Conservation (phyloP, 352 stramenopile genomes). For the Phytophthora rubi region DNA sequence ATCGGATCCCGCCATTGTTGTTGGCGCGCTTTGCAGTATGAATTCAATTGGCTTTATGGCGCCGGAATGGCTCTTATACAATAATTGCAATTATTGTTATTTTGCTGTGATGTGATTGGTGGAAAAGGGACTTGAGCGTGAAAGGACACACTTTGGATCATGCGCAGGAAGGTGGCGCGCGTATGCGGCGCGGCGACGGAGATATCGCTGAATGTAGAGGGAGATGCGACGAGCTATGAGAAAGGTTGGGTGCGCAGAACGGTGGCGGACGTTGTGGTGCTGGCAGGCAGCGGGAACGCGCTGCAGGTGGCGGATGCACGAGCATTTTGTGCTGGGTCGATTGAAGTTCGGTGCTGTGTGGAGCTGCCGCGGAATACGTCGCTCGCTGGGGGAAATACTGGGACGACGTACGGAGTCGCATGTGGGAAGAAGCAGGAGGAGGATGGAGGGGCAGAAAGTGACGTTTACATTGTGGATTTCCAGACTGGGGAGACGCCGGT, state of each 20-base stretch:
- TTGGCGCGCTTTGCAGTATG: background rate
- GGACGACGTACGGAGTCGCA: slow-evolving; percentile 2
- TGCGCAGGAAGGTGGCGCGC: slow-evolving; percentile 8
- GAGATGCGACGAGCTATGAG: background rate
- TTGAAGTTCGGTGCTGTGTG: slow-evolving; percentile 8
- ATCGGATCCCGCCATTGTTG: slow-evolving; percentile 52
- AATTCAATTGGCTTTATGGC: slow-evolving; percentile 1
- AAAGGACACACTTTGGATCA: slow-evolving; percentile 22
- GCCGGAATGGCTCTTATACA: background rate
- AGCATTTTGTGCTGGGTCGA: slow-evolving; percentile 20
- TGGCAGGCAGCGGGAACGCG: slow-evolving; percentile 4
- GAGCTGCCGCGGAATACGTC: slow-evolving; percentile 15
- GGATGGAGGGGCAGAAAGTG: background rate
- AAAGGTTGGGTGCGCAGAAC: slow-evolving; percentile 5
- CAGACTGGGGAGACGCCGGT: slow-evolving; percentile 16
- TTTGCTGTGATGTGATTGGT: slow-evolving; percentile 18
- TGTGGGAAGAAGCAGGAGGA: slow-evolving; percentile 3
- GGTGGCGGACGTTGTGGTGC: slow-evolving; percentile 6
- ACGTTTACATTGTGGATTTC: slow-evolving; percentile 26
- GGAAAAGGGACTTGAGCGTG: slow-evolving; percentile 4
- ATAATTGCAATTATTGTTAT: slow-evolving; percentile 2
- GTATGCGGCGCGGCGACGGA: slow-evolving; percentile 14
- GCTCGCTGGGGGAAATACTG: background rate
- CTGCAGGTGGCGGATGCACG: slow-evolving; percentile 19
- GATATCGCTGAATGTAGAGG: slow-evolving; percentile 17